Evolutionary conservation across 768 basidiomycete genomes (phyloP), one percentile per base, ranked within the genome.

Genomic region (Hortiboletus campestris): DNA sequence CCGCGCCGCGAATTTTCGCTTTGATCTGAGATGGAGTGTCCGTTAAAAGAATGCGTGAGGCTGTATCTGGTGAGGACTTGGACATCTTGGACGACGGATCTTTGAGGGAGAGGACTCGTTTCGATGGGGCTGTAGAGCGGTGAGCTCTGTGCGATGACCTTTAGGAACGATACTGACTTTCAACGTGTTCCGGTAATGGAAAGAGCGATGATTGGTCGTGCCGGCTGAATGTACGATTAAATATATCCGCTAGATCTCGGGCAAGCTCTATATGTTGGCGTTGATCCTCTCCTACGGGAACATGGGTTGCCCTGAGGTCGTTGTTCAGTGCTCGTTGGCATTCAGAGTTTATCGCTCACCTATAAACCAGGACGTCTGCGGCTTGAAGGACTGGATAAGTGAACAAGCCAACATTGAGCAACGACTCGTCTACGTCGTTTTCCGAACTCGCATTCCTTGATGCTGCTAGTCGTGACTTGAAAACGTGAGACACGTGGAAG

Each of bases 211-310:
- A 39, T 11, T 75, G 72, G 5, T 69, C 58, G 38, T 76, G 72
- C 8, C 66, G 58, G 40, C 74, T 73, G 68, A 84, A 92, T 17
- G 79, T 80, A 9, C 82, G 79, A 68, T 98, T 98, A 75, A 96
- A 96, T 9, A 73, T 75, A 17, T 90, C 84, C 0, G 91, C 94
- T 12, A 97, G 74, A 63, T 95, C 92, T 31, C 93, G 84, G 17
- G 82, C 81, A 0, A 98, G 83, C 64, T 97, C 94, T 40, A 98
- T 81, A 65, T 98, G 96, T 74, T 98, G 96, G 20, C 84, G 83
- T 67, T 98, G 96, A 69, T 98, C 96, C 65, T 98, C 94, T 25
- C 96, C 96, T 6, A 98, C 95, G 0, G 96, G 96, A 1, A 98
- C 89, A 68, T 94, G 90, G 0, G 94, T 96, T 2, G 94, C 84